phyloP scores from a whole-genome alignment of 805 yeast genomes.

The Zygoascus bituminiphila region DNA sequence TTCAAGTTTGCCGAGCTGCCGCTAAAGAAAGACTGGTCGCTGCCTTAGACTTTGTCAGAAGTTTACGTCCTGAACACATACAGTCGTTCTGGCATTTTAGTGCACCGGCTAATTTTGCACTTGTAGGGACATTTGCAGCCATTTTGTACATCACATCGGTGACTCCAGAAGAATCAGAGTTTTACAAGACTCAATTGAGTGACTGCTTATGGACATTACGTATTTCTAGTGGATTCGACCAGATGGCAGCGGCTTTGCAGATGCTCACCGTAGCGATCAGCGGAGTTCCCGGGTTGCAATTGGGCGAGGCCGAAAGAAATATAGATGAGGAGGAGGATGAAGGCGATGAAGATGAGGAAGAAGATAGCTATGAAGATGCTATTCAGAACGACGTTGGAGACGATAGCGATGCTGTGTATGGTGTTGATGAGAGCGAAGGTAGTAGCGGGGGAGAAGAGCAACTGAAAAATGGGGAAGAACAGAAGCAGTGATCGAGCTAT shows the following conservation, averaged over 20 bases:
- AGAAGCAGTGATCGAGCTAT: too few relatives aligned
- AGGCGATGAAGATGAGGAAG: conserved; percentile 1
- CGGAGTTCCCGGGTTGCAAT: conserved; percentile 48
- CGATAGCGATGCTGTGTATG: background rate
- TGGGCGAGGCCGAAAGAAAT: conserved; percentile 7
- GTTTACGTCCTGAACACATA: conserved; percentile 71
- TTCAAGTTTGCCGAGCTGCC: conserved; percentile 69
- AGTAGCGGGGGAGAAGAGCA: background rate
- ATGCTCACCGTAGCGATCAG: conserved; percentile 63
- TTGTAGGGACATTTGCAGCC: conserved; percentile 85
- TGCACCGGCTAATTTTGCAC: conserved; percentile 66
- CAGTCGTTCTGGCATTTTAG: conserved; percentile 88
- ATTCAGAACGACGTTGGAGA: background rate
- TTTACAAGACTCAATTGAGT: conserved; percentile 59
- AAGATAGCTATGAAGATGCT: background rate
- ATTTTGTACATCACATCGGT: conserved; percentile 60
- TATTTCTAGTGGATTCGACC: conserved; percentile 68
- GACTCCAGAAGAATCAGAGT: conserved; percentile 47
- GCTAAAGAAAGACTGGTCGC: conserved; percentile 77
- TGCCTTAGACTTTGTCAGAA: conserved; percentile 69
- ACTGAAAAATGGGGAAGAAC: background rate
- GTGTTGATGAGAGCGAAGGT: background rate
- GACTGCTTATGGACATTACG: conserved; percentile 72
- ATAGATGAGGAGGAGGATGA: conserved; percentile 5
- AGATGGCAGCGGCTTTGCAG: conserved; percentile 64